Base-by-base conservation (phyloP, 225 moss, liverwort and hornwort species). In the Polytrichum commune region DNA sequence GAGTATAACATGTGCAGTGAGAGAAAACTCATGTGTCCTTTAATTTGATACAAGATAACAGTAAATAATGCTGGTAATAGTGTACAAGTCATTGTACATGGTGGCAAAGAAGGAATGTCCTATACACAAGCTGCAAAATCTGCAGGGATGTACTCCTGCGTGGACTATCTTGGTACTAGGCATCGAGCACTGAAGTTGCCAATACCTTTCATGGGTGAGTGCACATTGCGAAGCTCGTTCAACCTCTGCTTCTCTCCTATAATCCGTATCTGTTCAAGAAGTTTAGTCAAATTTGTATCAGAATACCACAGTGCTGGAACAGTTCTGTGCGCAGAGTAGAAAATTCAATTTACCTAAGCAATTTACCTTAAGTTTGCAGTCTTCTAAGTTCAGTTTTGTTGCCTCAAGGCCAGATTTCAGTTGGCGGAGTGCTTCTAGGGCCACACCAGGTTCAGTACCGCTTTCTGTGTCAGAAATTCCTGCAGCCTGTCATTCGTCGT, bases 241-340 rank as follows among this genome's bases (percentile, higher is more conserved):
- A 97, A 74, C 30, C 88, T 82, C 53, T 84, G 85, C 72, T 86
- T 93, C 82, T 97, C 96, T 63, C 81, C 89, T 18, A 68, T 79
- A 33, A 97, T 86, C 83, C 81, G 88, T 25, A 76, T 82, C 93
- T 96, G 88, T 46, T 38, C 13, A 46, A 46, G 16, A 0, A 46
- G 13, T 13, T n/a, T 65, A 76, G 27, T 8, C 23, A 64, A 29
- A 16, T 46, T 46, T 23, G 60, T 6, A 23, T n/a, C 58, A 58
- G 58, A 60, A 60, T 60, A 9, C 22, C 2, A 6, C 2, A 1
- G n/a, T 7, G n/a, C 3, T 60, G 60, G 1, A 16, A 16, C 46
- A 46, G 16, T 13, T 46, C 13, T 13, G 46, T 1, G 1, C 26
- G 46, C 26, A 26, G 26, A 26, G 26, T 26, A 26, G 26, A 26